These are phyloP conservation scores for Globisporangium alternatum DNA, from an alignment of 352 stramenopile genomes.

Conservation along the genomic window DNA sequence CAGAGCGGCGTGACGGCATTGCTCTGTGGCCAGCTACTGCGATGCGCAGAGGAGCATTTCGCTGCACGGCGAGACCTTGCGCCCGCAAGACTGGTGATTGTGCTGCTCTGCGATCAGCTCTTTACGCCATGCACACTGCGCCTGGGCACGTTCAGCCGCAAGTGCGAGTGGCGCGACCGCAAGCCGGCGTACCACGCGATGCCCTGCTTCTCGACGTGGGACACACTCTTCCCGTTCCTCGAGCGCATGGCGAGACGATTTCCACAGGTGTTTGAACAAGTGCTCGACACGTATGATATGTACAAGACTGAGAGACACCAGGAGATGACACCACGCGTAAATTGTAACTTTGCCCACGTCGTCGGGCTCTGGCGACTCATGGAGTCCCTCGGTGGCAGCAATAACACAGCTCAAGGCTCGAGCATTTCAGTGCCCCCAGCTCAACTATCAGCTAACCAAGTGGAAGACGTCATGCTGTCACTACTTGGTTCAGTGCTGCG, in stretches of 20 bases:
- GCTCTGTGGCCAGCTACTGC: slow-evolving; percentile 50
- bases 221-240: slow-evolving; percentile 51
- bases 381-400: slow-evolving; percentile 31
- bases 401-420: not conserved
- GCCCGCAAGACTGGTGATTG: slow-evolving; percentile 19
- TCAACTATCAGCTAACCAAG: slow-evolving; percentile 16
- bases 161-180: slow-evolving; percentile 46
- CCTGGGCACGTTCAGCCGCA: slow-evolving; percentile 18
- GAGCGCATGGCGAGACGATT: slow-evolving; percentile 35
- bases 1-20: slow-evolving; percentile 51
- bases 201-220: slow-evolving; percentile 57
- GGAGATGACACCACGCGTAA: slow-evolving; percentile 20
- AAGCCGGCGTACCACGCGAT: slow-evolving; percentile 65
- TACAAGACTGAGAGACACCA: not conserved
- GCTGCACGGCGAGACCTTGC: slow-evolving; percentile 11
- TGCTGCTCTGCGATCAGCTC: slow-evolving; percentile 50
- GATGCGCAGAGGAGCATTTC: slow-evolving; percentile 16
- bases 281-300: slow-evolving; percentile 18
- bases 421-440: not conserved
- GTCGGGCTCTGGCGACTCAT: slow-evolving; percentile 50
- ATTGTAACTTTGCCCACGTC: slow-evolving; percentile 65
- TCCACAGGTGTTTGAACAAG: slow-evolving; percentile 20
- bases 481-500: slow-evolving; percentile 21
- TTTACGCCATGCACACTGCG: slow-evolving; percentile 33
- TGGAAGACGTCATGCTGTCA: slow-evolving; percentile 8